These are phyloP conservation scores for Herpotrichia juniperi DNA, from an alignment of 2,329 filamentous ascomycete genomes.

Conservation along the genomic window DNA sequence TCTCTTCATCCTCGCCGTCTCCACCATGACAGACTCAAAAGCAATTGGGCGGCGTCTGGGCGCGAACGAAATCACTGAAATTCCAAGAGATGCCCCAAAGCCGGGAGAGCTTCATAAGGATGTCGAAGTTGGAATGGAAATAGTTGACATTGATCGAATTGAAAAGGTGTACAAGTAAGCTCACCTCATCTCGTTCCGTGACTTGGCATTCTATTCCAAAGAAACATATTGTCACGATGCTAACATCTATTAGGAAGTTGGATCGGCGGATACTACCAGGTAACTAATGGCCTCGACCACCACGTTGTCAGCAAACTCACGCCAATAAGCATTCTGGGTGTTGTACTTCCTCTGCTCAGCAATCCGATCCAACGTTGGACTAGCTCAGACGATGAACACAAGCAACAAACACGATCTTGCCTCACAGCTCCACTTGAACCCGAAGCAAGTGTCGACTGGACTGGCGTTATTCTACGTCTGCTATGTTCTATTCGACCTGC, in stretches of 20 bases:
- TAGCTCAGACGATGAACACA: slow-evolving; percentile 93
- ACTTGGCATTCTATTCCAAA: too few relatives aligned
- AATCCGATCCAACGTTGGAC: slow-evolving; percentile 88
- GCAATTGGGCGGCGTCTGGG: slow-evolving; percentile 15
- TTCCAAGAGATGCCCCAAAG: slow-evolving; percentile 18
- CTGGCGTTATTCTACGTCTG: slow-evolving; percentile 90
- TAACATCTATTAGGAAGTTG: slow-evolving; percentile 54
- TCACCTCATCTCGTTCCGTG: background rate
- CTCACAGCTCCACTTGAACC: slow-evolving; percentile 69
- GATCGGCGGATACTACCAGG: slow-evolving; percentile 63
- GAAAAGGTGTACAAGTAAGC: slow-evolving; percentile 46
- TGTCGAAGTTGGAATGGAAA: slow-evolving; percentile 37
- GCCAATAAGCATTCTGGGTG: slow-evolving; percentile 74
- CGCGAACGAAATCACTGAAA: slow-evolving; percentile 26
- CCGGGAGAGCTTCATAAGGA: slow-evolving; percentile 36
- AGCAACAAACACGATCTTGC: slow-evolving; percentile 74
- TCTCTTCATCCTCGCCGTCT: background rate
- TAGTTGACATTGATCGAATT: slow-evolving; percentile 43
- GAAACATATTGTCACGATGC: too few relatives aligned
- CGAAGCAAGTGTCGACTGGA: slow-evolving; percentile 81
- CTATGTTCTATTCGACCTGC: slow-evolving; percentile 88
- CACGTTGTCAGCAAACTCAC: slow-evolving; percentile 12
- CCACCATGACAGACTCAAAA: slow-evolving; percentile 29
- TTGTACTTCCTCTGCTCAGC: slow-evolving; percentile 93
- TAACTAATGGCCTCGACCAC: slow-evolving; percentile 16